Conservation (phyloP, 129 eudicot genomes). For the Deinandra increscens region DNA sequence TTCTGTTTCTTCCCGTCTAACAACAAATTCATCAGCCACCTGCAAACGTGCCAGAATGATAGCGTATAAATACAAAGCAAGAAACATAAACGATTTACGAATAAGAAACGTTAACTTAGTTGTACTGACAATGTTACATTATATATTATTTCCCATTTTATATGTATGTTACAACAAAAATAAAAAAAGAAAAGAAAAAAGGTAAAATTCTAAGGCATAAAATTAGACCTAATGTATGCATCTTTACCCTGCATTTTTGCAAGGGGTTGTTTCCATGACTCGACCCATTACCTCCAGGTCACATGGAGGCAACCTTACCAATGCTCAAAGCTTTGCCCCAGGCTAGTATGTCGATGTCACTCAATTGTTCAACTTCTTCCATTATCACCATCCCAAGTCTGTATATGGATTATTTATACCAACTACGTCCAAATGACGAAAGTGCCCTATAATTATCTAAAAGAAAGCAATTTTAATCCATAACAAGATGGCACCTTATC, state of each 20-base stretch:
- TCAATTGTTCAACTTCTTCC: neutral
- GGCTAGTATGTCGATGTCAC: neutral
- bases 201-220: slow-evolving; percentile 1
- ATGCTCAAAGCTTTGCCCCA: too few species aligned
- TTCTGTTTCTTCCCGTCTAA: slow-evolving; percentile 89
- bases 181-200: neutral
- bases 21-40: slow-evolving; percentile 94
- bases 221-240: too few species aligned
- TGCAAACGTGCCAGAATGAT: slow-evolving; percentile 30
- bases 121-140: neutral
- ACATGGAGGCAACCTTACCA: too few species aligned
- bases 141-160: neutral
- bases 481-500: neutral
- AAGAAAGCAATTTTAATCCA: neutral
- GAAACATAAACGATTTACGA: neutral
- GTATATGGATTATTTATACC: neutral
- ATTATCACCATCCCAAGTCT: neutral
- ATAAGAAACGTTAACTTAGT: neutral
- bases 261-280: too few species aligned
- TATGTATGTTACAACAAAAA: slow-evolving; percentile 6
- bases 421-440: neutral
- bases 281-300: too few species aligned
- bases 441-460: neutral
- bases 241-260: too few species aligned
- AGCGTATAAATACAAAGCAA: slow-evolving; percentile 15